Conservation (phyloP, 1,139 yeast genomes). For the Ashbya aceris region DNA sequence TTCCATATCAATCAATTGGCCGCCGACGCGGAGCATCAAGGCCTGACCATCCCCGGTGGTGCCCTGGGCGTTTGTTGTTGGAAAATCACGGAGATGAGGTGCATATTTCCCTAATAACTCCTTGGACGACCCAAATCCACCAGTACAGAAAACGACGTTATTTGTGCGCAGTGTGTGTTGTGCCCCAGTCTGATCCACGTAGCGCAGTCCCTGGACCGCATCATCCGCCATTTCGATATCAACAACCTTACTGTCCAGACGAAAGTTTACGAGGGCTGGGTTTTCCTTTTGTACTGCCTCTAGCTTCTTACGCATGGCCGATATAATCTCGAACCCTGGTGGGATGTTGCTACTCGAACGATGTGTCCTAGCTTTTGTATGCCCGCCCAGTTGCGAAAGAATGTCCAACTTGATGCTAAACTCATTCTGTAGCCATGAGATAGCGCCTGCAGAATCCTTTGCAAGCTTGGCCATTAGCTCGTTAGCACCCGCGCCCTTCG, state of each 20-base stretch:
- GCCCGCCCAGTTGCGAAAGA: conserved; percentile 67
- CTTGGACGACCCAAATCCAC: conserved; percentile 47
- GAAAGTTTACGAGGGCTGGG: conserved; percentile 44
- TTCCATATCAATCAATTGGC: conserved; percentile 60
- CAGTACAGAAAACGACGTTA: conserved; percentile 62
- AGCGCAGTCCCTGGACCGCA: conserved; percentile 41
- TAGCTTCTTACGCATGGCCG: conserved; percentile 46
- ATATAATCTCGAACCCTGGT: conserved; percentile 75
- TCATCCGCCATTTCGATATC: conserved; percentile 37
- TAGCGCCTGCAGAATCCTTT: conserved; percentile 46
- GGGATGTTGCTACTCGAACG: conserved; percentile 51
- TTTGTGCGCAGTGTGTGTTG: conserved; percentile 27
- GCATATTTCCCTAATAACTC: conserved; percentile 50
- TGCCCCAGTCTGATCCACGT: conserved; percentile 31
- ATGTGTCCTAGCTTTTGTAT: conserved; percentile 65
- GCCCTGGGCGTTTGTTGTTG: conserved; percentile 66
- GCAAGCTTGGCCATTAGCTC: conserved; percentile 31
- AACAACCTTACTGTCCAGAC: conserved; percentile 47
- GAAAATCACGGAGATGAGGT: conserved; percentile 53
- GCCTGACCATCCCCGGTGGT: conserved; percentile 75
- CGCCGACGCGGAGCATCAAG: conserved; percentile 48
- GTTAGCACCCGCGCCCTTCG: conserved; percentile 52
- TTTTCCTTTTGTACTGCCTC: conserved; percentile 41
- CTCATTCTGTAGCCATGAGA: conserved; percentile 61
- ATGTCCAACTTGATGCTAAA: conserved; percentile 54